A percentile compares a stretch with the other conserved stretches of the same genome.
Evolutionary conservation across 805 yeast species (phyloP).

Genomic region (Wickerhamomyces sydowiorum): DNA sequence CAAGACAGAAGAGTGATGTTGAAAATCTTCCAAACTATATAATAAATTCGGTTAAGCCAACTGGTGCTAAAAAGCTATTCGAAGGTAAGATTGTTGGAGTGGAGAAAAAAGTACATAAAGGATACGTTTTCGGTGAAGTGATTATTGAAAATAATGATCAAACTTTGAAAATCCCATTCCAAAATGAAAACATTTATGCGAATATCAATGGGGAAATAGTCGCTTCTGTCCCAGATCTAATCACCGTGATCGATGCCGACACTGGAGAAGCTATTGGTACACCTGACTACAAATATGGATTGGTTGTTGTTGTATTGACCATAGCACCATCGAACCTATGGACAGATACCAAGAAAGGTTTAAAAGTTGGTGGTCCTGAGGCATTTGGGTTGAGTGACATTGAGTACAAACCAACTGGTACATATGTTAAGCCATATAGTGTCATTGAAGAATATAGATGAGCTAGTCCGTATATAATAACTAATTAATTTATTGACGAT

Average conservation of each 20-base stretch:
- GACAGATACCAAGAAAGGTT: constrained; percentile 29
- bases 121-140: constrained; percentile 41
- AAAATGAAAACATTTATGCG: constrained; percentile 40
- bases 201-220: constrained; percentile 25
- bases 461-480: background rate
- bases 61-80: constrained; percentile 25
- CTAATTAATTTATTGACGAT: background rate
- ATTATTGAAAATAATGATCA: constrained; percentile 22
- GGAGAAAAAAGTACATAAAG: constrained; percentile 34
- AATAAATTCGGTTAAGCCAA: constrained; percentile 32
- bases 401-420: constrained; percentile 30
- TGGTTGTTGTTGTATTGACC: constrained; percentile 35
- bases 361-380: constrained; percentile 33
- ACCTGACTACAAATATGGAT: constrained; percentile 41
- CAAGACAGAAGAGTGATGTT: constrained; percentile 32
- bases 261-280: constrained; percentile 46
- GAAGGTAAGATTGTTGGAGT: constrained; percentile 39
- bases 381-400: constrained; percentile 25
- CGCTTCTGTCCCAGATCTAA: constrained; percentile 41
- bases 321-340: constrained; percentile 32
- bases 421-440: constrained; percentile 26
- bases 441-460: constrained; percentile 29
- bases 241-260: constrained; percentile 36
- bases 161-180: constrained; percentile 37
- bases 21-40: constrained; percentile 29